phyloP scores from a whole-genome alignment of 2,329 filamentous ascomycete genomes.

The Exophiala spinifera region DNA sequence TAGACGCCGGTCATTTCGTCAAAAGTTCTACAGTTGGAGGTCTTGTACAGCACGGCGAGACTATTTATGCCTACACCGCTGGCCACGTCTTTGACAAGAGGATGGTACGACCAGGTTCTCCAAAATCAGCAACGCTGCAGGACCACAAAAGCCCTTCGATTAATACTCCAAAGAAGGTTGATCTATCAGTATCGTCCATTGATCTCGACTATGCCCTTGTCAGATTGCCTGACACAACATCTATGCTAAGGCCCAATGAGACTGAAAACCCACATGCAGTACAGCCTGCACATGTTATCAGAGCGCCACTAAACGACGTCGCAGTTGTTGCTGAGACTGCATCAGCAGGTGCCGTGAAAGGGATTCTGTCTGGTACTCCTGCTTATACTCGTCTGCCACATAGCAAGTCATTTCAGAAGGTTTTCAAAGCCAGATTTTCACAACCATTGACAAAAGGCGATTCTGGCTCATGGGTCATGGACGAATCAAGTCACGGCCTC shows the following conservation, averaged over 20 bases:
- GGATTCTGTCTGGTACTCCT: neutral
- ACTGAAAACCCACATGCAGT: neutral
- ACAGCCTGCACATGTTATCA: neutral
- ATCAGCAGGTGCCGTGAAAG: neutral
- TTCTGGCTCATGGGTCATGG: constrained; percentile 7
- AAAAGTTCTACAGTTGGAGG: neutral
- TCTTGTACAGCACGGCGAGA: neutral
- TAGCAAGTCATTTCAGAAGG: neutral
- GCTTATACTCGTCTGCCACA: neutral
- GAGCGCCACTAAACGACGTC: neutral
- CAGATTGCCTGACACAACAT: neutral
- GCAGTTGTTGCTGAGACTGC: neutral
- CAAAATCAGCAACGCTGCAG: neutral
- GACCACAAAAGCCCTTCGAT: neutral
- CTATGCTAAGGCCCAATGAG: neutral
- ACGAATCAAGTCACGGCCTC: neutral
- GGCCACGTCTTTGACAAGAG: neutral
- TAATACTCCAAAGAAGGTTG: neutral
- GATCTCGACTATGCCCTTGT: constrained; percentile 7
- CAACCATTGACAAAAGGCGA: constrained; percentile 1
- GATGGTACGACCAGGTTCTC: neutral
- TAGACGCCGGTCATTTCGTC: too few relatives aligned
- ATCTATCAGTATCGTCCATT: neutral
- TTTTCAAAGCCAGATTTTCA: neutral
- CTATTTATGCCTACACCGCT: neutral